Evolutionary conservation across 345 rosid genomes (phyloP), one percentile per base, ranked within the genome.

Genomic region (Heritiera littoralis): DNA sequence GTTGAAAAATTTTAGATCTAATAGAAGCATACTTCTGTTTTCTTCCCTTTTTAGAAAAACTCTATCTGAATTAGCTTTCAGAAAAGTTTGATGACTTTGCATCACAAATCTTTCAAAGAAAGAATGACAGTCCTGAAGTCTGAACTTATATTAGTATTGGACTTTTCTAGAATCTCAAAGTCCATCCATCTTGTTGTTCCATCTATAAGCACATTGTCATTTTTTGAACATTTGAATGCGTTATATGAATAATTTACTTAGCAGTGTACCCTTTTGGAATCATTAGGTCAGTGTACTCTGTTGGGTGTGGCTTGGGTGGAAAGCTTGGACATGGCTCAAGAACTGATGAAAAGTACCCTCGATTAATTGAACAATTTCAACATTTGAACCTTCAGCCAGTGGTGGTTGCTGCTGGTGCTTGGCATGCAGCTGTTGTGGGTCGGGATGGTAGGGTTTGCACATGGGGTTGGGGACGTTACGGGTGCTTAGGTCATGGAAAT

Each of bases 351-450:
- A 96, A 90, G 87, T 72, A 92, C 80, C 99, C 99, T 66, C 92
- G 98, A 43, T 77, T 91, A 79, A 94, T 96, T 18, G 93, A 94
- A 85, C 92, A 94, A 80, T 90, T 96, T 76, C 89, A 84, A 84
- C 78, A 66, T 46, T 80, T 94, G 79, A 94, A 89, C 79, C 89
- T 96, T 80, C 94, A 96, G 74, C 99, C 99, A 6, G 75, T 85
- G 81, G 97, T 94, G 79, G 90, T 96, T 74, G 89, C 99, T 38
- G 98, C 99, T 12, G 99, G 98, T 76, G 92, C 95, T 73, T 96
- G 99, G 99, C 98, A 96, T 84, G 97, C 99, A 41, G 99, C 99
- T 65, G 98, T 90, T 59, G 89, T 96, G 10, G 99, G 99, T 67
- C 87, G 81, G 72, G 98, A 94, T 83, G 99, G 99, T 32, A 76